Percentiles rank a stretch among this genome's conserved stretches.
These are phyloP conservation scores for Puya raimondii DNA, from an alignment of 176 grass and related monocot species.

Conservation along the genomic window DNA sequence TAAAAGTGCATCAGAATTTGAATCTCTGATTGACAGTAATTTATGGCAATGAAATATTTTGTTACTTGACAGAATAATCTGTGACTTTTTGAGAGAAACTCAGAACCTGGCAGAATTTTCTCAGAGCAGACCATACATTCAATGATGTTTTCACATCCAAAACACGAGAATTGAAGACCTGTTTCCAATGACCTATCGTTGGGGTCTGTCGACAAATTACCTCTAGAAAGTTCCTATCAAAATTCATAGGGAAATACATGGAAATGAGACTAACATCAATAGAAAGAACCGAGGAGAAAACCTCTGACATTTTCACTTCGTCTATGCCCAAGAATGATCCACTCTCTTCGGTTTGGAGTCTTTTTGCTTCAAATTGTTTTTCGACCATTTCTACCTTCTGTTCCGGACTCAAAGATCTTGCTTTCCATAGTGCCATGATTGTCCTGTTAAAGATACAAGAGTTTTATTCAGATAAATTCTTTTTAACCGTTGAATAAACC, in stretches of 20 bases:
- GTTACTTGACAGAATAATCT: too few relatives aligned
- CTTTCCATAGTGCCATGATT: conserved; percentile 92
- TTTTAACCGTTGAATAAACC: background rate
- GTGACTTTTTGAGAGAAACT: too few relatives aligned
- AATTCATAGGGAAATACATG: background rate
- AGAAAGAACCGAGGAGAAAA: conserved; percentile 43
- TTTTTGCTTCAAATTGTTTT: conserved; percentile 56
- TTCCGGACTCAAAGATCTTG: conserved; percentile 63
- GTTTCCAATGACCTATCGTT: too few relatives aligned
- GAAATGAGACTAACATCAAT: conserved; percentile 43
- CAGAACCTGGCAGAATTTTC: too few relatives aligned
- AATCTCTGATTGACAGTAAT: too few relatives aligned
- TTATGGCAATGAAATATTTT: too few relatives aligned
- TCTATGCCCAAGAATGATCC: conserved; percentile 60
- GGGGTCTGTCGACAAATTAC: too few relatives aligned
- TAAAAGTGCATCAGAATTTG: too few relatives aligned
- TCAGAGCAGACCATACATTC: too few relatives aligned
- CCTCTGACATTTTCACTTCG: conserved; percentile 60
- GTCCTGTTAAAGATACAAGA: conserved; percentile 33
- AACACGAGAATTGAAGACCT: too few relatives aligned
- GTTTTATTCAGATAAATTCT: background rate
- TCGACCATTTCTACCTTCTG: conserved; percentile 65
- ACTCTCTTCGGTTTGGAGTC: conserved; percentile 54
- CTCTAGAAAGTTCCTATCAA: background rate
- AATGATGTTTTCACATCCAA: too few relatives aligned